These are phyloP conservation scores for Talaromyces islandicus DNA, from an alignment of 2,329 filamentous ascomycete species.

Conservation along the genomic window DNA sequence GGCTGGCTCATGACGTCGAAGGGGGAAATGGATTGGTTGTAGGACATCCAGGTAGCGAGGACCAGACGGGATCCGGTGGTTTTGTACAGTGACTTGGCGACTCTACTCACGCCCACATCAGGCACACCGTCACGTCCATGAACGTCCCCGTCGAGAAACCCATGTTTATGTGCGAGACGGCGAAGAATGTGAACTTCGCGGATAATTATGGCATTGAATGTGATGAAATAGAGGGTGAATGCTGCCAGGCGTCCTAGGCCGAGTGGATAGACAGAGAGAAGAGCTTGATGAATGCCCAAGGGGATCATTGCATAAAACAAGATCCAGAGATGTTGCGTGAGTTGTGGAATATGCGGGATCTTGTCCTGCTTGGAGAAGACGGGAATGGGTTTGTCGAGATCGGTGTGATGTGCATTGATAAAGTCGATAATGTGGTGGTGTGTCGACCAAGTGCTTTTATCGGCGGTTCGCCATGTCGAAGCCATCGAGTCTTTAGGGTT, in stretches of 20 bases:
- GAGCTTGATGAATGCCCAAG: conserved; percentile 33
- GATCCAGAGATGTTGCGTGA: conserved; percentile 35
- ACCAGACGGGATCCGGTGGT: conserved; percentile 28
- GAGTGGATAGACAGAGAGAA: conserved; percentile 20
- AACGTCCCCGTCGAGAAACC: conserved; percentile 42
- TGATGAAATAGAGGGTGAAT: conserved; percentile 32
- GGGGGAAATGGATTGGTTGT: conserved; percentile 22
- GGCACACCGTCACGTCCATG: conserved; percentile 41
- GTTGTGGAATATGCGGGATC: conserved; percentile 35
- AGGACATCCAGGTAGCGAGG: conserved; percentile 30
- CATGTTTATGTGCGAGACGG: conserved; percentile 31
- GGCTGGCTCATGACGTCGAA: conserved; percentile 22
- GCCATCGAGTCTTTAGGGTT: conserved; percentile 35
- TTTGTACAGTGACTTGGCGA: conserved; percentile 26
- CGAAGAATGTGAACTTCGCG: conserved; percentile 35
- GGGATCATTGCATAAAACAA: conserved; percentile 33
- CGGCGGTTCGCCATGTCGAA: conserved; percentile 31
- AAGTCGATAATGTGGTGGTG: conserved; percentile 29
- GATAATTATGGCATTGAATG: conserved; percentile 38
- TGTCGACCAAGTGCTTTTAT: conserved; percentile 24
- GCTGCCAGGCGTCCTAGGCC: conserved; percentile 24
- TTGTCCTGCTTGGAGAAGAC: conserved; percentile 37
- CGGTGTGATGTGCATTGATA: conserved; percentile 21
- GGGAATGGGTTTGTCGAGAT: conserved; percentile 28
- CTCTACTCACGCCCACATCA: conserved; percentile 31